Percentiles rank a stretch among this genome's conserved stretches.
Evolutionary conservation across 2,329 filamentous ascomycete genomes (phyloP).

Genomic region (Zymoseptoria crescenta): DNA sequence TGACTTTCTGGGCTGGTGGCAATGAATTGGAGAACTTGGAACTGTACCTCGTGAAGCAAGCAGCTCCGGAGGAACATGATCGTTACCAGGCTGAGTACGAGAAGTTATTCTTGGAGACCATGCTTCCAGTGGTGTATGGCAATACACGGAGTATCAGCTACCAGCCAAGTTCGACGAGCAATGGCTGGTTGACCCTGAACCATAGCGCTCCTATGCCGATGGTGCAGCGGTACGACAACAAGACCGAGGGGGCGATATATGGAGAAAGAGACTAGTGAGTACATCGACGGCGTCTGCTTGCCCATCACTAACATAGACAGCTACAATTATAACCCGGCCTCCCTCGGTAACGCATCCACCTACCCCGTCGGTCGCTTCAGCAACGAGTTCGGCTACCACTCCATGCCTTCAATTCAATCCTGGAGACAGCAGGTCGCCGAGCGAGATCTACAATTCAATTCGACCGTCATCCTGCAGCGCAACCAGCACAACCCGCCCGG

Average conservation of each 20-base stretch:
- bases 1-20: constrained; percentile 35
- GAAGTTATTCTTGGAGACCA: constrained; percentile 48
- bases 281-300: background rate
- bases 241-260: constrained; percentile 46
- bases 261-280: constrained; percentile 43
- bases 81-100: constrained; percentile 48
- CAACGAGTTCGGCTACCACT: constrained; percentile 58
- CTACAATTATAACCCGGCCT: constrained; percentile 50
- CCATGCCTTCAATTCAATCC: constrained; percentile 52
- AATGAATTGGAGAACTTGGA: constrained; percentile 55
- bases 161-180: constrained; percentile 52
- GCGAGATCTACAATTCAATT: constrained; percentile 51
- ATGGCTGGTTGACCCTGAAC: constrained; percentile 50
- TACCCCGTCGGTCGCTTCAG: constrained; percentile 55
- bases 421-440: constrained; percentile 49
- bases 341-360: constrained; percentile 47
- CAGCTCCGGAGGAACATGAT: constrained; percentile 37
- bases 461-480: constrained; percentile 45
- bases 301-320: background rate
- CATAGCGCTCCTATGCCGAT: constrained; percentile 44
- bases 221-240: constrained; percentile 50
- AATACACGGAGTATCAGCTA: constrained; percentile 55
- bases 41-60: constrained; percentile 34
- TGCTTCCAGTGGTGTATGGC: constrained; percentile 49
- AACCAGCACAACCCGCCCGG: constrained; percentile 54